Conservation (phyloP, 164 flowering plant genomes). For the Platanus orientalis region DNA sequence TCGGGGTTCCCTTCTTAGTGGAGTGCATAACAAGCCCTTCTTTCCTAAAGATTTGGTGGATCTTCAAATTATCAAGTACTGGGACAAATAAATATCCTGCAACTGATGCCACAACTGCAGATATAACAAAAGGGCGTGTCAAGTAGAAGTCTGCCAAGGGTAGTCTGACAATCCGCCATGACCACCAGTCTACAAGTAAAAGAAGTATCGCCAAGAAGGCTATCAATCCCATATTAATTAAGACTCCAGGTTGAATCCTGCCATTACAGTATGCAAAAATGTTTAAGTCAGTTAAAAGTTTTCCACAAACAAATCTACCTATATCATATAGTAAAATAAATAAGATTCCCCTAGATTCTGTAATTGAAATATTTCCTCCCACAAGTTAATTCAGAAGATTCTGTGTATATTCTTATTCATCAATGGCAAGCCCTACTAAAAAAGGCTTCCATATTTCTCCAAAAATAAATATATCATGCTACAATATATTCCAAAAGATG, state of each 20-base stretch:
- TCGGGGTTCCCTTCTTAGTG: slow-evolving; percentile 58
- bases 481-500: too few species aligned
- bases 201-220: slow-evolving; percentile 48
- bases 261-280: slow-evolving; percentile 17
- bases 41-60: slow-evolving; percentile 43
- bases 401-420: too few species aligned
- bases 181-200: slow-evolving; percentile 67
- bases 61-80: slow-evolving; percentile 43
- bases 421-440: too few species aligned
- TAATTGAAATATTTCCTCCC: too few species aligned
- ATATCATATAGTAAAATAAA: background rate
- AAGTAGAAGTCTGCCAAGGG: slow-evolving; percentile 68
- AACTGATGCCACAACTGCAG: slow-evolving; percentile 44
- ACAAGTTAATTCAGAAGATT: too few species aligned
- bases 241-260: slow-evolving; percentile 62
- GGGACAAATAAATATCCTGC: slow-evolving; percentile 73
- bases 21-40: slow-evolving; percentile 45
- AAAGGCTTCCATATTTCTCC: too few species aligned
- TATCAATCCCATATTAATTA: slow-evolving; percentile 56
- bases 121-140: slow-evolving; percentile 63
- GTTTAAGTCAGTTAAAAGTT: background rate
- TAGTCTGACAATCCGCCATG: slow-evolving; percentile 85
- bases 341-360: background rate
- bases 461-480: too few species aligned
- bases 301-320: slow-evolving; percentile 3